Evolutionary conservation across 2,329 filamentous ascomycete species (phyloP).

Genomic region (Pestalotiopsis sp.): DNA sequence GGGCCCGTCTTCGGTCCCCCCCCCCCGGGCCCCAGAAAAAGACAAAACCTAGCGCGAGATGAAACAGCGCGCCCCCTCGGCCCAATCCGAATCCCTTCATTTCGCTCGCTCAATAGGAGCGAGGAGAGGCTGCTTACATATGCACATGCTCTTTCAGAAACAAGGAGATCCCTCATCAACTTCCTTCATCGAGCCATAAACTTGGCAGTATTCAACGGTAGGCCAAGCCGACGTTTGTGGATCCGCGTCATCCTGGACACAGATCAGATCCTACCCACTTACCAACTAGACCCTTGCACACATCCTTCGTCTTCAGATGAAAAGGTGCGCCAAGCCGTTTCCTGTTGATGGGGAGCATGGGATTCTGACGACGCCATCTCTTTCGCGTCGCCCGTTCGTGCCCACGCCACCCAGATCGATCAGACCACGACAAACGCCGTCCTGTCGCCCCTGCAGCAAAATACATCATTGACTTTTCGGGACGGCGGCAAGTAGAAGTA

Average conservation of each 20-base stretch:
- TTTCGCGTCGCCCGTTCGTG: neutral
- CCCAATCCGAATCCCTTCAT: conserved; percentile 8
- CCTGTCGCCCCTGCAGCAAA: neutral
- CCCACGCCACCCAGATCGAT: neutral
- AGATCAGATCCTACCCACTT: neutral
- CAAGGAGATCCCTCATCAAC: neutral
- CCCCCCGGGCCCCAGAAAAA: conserved; percentile 1
- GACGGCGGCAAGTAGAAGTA: neutral
- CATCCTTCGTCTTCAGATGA: conserved; percentile 8
- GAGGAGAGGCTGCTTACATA: neutral
- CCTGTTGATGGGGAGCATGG: conserved; percentile 2
- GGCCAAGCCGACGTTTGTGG: neutral
- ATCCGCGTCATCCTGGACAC: conserved; percentile 1
- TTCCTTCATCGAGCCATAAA: neutral
- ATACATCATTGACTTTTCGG: neutral
- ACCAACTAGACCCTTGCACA: neutral
- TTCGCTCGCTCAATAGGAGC: neutral
- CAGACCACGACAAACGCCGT: neutral
- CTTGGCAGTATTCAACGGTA: no score
- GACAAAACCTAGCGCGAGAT: conserved; percentile 9
- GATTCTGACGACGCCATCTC: neutral
- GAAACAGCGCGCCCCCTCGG: conserved; percentile 1
- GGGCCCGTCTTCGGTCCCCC: neutral
- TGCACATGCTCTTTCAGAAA: neutral
- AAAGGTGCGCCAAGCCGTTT: conserved; percentile 9